Conservation (phyloP, 805 yeast species). For the Suhomyces kilbournensis region DNA sequence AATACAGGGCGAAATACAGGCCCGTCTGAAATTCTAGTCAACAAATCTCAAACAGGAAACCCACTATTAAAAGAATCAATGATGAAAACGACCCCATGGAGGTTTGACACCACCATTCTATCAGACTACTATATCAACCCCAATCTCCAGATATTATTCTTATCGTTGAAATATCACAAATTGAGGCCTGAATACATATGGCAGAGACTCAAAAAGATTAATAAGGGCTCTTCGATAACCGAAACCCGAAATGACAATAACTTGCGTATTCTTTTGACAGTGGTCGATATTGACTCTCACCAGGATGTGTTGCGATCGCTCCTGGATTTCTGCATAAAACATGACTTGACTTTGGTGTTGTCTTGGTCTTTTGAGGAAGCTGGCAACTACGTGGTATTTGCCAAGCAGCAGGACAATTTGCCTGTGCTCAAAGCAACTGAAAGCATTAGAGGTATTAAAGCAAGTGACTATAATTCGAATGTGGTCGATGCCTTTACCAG, state of each 20-base stretch:
- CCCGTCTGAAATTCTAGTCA: conserved; percentile 13
- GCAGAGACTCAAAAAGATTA: conserved; percentile 47
- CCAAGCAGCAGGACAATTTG: conserved; percentile 36
- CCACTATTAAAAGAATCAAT: conserved; percentile 53
- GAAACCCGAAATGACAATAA: conserved; percentile 39
- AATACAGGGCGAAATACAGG: conserved; percentile 1
- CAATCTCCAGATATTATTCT: conserved; percentile 54
- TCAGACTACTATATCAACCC: conserved; percentile 64
- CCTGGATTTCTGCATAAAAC: conserved; percentile 47
- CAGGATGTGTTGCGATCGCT: conserved; percentile 47
- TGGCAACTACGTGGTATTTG: conserved; percentile 39
- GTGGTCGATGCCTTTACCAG: conserved; percentile 46
- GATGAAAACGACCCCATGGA: conserved; percentile 52
- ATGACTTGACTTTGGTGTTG: conserved; percentile 47
- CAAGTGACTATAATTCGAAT: conserved; percentile 44
- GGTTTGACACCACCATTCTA: conserved; percentile 51
- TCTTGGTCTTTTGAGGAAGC: conserved; percentile 55
- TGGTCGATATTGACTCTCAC: conserved; percentile 63
- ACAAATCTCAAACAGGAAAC: conserved; percentile 65
- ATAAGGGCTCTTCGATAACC: conserved; percentile 28
- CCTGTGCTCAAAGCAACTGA: conserved; percentile 22
- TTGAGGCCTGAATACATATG: conserved; percentile 72
- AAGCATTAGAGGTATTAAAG: conserved; percentile 41
- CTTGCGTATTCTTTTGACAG: conserved; percentile 54
- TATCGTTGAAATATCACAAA: conserved; percentile 71